Evolutionary conservation across 1,284 basidiomycete genomes (phyloP).

Genomic region (Moesziomyces aphidis): DNA sequence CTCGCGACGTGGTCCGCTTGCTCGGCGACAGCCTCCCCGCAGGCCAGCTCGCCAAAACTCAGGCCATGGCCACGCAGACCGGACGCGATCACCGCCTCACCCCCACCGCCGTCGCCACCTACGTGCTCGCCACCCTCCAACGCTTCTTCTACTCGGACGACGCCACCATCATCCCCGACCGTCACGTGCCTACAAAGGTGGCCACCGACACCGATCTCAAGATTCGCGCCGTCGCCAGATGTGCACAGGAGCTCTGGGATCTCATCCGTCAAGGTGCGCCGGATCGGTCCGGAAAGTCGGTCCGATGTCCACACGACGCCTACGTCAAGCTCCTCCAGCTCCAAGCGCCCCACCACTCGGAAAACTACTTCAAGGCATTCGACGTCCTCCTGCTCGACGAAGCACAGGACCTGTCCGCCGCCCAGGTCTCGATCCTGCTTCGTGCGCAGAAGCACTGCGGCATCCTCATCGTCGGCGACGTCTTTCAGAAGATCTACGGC

Average conservation of each 20-base stretch:
- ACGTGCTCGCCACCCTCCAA: conserved; percentile 56
- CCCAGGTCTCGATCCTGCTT: conserved; percentile 57
- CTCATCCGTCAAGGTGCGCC: conserved; percentile 41
- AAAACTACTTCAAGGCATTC: conserved; percentile 51
- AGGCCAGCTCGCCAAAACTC: conserved; percentile 30
- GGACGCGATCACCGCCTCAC: conserved; percentile 45
- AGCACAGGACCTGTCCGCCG: conserved; percentile 62
- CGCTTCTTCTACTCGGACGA: conserved; percentile 60
- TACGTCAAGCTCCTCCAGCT: conserved; percentile 64
- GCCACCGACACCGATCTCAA: conserved; percentile 52
- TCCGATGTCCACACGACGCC: conserved; percentile 60
- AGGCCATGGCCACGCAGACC: conserved; percentile 29
- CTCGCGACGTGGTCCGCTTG: conserved; percentile 51
- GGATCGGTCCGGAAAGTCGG: conserved; percentile 33
- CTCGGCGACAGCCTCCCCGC: conserved; percentile 48
- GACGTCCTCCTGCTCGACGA: conserved; percentile 61
- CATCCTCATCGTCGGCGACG: conserved; percentile 61
- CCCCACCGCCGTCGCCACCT: conserved; percentile 56
- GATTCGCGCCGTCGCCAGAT: conserved; percentile 35
- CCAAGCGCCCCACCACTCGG: conserved; percentile 37
- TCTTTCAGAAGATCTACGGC: conserved; percentile 65
- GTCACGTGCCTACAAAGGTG: conserved; percentile 53
- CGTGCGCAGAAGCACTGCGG: conserved; percentile 54
- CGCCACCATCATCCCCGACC: conserved; percentile 34
- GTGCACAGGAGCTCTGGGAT: conserved; percentile 54